A percentile compares a stretch with the other conserved stretches of the same genome.
Evolutionary conservation across 2,329 filamentous ascomycete genomes (phyloP).

Genomic region (Trichoderma hamatum): DNA sequence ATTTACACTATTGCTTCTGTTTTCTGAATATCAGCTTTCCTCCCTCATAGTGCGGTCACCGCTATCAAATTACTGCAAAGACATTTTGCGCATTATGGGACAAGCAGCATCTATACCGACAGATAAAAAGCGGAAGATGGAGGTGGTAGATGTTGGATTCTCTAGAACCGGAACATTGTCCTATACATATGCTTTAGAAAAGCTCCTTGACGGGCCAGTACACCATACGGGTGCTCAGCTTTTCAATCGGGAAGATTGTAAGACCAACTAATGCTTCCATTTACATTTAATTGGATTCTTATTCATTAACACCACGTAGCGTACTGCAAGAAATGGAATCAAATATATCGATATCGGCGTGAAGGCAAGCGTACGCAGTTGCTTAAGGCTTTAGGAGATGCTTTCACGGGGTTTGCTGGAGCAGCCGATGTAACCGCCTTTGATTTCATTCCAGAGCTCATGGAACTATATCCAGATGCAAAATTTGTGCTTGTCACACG

Average conservation of each 20-base stretch:
- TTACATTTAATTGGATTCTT: too few species aligned
- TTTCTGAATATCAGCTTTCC: too few species aligned
- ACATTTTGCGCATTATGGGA: background rate
- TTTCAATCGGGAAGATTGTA: conserved; percentile 6
- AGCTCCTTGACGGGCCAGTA: background rate
- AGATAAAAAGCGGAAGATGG: background rate
- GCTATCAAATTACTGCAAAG: too few species aligned
- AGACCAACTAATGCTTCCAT: background rate
- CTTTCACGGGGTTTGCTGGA: background rate
- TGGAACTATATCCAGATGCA: background rate
- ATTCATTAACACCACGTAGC: background rate
- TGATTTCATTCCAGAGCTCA: conserved; percentile 6
- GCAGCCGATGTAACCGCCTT: conserved; percentile 2
- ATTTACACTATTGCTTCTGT: too few species aligned
- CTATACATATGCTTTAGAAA: background rate
- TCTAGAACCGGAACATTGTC: background rate
- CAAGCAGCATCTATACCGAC: background rate
- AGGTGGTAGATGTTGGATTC: conserved; percentile 3
- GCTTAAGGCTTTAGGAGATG: background rate
- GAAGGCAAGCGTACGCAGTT: background rate
- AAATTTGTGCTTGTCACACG: background rate
- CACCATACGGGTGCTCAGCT: conserved; percentile 7
- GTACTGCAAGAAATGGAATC: conserved; percentile 12
- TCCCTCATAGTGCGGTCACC: too few species aligned
- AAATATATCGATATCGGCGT: background rate